Percentiles rank a stretch among this genome's conserved stretches.
Evolutionary conservation across 306 rosid genomes (phyloP).

Genomic region (Calophaca sinica): DNA sequence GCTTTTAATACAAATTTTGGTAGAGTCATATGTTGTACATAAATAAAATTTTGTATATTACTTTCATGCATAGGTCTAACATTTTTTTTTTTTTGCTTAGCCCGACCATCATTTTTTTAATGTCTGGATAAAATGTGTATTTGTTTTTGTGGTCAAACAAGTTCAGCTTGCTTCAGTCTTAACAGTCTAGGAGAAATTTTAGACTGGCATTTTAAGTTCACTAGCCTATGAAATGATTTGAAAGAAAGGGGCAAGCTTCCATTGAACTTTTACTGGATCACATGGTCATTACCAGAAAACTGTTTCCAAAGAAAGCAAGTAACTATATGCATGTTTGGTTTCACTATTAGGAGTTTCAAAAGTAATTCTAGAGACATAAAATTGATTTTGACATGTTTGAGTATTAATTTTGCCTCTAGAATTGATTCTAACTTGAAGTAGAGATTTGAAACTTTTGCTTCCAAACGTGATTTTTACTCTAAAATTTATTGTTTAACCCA

Average conservation of each 20-base stretch:
- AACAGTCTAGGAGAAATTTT: neutral
- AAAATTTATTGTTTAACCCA: too few species aligned
- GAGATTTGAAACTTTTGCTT: too few species aligned
- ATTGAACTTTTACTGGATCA: too few species aligned
- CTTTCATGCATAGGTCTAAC: conserved; percentile 48
- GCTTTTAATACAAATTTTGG: conserved; percentile 35
- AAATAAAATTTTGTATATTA: conserved; percentile 46
- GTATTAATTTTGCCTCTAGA: too few species aligned
- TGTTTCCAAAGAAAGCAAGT: too few species aligned
- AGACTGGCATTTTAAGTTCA: neutral
- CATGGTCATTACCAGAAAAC: too few species aligned
- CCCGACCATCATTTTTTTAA: conserved; percentile 43
- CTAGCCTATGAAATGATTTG: conserved; percentile 8
- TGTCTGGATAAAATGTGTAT: conserved; percentile 11
- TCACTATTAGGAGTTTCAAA: too few species aligned
- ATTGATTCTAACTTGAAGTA: too few species aligned
- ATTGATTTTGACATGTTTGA: too few species aligned
- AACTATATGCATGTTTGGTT: too few species aligned
- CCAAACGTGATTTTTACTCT: too few species aligned
- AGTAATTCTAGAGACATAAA: too few species aligned
- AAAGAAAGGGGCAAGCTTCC: neutral
- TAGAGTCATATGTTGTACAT: conserved; percentile 47
- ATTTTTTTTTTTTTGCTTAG: conserved; percentile 40
- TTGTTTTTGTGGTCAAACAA: conserved; percentile 12
- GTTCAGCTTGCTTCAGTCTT: conserved; percentile 27